Base-by-base conservation (phyloP, 306 rosid genomes). In the Oxytropis ochrocephala region DNA sequence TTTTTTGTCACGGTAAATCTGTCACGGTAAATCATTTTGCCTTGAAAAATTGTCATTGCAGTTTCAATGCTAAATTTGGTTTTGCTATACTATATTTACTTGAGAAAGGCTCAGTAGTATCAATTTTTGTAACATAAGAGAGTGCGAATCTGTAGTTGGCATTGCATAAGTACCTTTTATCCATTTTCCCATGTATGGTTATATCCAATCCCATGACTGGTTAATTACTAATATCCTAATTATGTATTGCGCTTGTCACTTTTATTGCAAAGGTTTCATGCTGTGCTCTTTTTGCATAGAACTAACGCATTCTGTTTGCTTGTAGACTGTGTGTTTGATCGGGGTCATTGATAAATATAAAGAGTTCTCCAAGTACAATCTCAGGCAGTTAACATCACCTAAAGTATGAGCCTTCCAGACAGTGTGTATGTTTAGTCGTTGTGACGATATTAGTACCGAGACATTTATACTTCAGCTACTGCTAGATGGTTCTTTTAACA, bases 321-420 rank as follows among this genome's bases (percentile, higher is more conserved):
- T 53, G 73, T 95, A 91, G 99, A 94, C 99, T 8, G 86, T 91
- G 44, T 94, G 97, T 89, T 67, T 88, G 94, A 87, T 94, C n/a
- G 97, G 99, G 50, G 79, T 91, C 50, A 75, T 84, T 29, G 95
- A 88, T 50, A 91, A 81, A 79, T 94, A 90, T 53, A 94, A 88
- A 91, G 89, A 91, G 77, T 46, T 87, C 17, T 81, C 91, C 30
- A 94, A 91, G 87, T 94, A 88, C 87, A 94, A 94, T 74, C 70
- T 94, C 75, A 82, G 99, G 88, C 97, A 94, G 82, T 86, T 94
- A 67, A 87, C 97, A 50, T 85, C 96, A 55, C 19, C 44, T 11
- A 79, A 84, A 81, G 80, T 38, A 9, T 85, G 78, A 85, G 76
- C 7, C 58, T 64, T 75, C 11, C 19, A 10, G 51, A 47, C 3